Conservation (phyloP, 2,329 filamentous ascomycete genomes). For the Hyphodiscus sp. region DNA sequence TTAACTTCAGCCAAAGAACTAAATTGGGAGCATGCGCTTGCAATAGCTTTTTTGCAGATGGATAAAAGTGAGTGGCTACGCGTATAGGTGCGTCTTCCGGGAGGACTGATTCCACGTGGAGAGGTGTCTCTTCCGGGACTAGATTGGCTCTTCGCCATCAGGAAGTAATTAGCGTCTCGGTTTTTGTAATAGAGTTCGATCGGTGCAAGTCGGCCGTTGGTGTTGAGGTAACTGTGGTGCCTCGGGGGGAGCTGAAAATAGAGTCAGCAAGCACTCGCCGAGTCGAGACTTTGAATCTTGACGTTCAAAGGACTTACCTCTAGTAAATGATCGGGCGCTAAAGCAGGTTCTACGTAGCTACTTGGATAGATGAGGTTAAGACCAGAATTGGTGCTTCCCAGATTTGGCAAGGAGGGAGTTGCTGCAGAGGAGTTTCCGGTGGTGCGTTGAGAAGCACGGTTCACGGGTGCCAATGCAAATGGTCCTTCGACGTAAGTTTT, state of each 20-base stretch:
- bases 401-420: constrained; percentile 15
- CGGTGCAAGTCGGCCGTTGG: constrained; percentile 11
- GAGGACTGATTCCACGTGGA: too few species aligned
- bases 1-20: too few species aligned
- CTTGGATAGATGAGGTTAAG: constrained; percentile 12
- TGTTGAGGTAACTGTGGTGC: constrained; percentile 14
- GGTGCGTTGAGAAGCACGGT: too few species aligned
- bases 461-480: too few species aligned
- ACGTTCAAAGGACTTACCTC: not conserved
- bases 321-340: constrained; percentile 15
- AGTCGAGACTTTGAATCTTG: not conserved
- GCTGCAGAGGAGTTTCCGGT: too few species aligned
- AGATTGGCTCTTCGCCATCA: not conserved
- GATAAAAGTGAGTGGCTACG: too few species aligned
- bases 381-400: constrained; percentile 18
- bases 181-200: constrained; percentile 1
- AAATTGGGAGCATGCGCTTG: too few species aligned
- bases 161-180: not conserved
- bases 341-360: constrained; percentile 11
- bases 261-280: not conserved
- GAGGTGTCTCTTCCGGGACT: too few species aligned
- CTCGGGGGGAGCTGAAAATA: constrained; percentile 5
- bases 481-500: not conserved
- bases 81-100: too few species aligned
- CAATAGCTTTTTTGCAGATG: too few species aligned